phyloP scores from a whole-genome alignment of 176 grass and related monocot genomes.

The Miscanthus lutarioriparius region DNA sequence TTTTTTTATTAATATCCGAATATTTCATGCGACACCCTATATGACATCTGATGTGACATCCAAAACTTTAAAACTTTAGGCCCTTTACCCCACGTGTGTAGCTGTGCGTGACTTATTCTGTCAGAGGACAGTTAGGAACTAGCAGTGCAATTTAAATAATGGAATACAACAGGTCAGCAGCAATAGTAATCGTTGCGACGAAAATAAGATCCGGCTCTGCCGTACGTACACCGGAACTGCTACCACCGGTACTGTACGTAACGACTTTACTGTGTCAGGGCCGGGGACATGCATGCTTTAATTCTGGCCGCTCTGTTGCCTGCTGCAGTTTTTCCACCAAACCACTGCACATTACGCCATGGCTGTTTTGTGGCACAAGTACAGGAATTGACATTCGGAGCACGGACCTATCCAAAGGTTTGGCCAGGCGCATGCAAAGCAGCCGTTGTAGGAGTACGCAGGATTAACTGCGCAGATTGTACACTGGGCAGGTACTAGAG shows the following conservation, averaged over 20 bases:
- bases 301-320: not conserved
- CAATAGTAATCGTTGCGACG: not conserved
- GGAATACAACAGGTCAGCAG: too few species aligned
- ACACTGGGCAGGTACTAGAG: not conserved
- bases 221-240: not conserved
- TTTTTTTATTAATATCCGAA: too few species aligned
- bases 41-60: too few species aligned
- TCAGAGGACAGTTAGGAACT: not conserved
- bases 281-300: too few species aligned
- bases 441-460: not conserved
- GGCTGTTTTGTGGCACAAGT: not conserved
- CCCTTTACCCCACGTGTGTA: too few species aligned
- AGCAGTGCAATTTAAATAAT: too few species aligned
- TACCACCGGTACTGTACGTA: not conserved
- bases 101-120: not conserved
- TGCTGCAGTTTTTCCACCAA: not conserved
- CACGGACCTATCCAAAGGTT: not conserved
- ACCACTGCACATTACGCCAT: not conserved
- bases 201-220: not conserved
- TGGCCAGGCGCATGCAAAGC: not conserved
- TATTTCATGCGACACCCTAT: too few species aligned
- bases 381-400: not conserved
- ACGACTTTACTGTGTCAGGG: not conserved
- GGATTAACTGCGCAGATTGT: constrained; percentile 1
- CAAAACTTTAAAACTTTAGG: too few species aligned